Percentiles rank a stretch among this genome's conserved stretches.
Conservation (phyloP, 768 basidiomycete genomes). For the Polyporus arcularius region DNA sequence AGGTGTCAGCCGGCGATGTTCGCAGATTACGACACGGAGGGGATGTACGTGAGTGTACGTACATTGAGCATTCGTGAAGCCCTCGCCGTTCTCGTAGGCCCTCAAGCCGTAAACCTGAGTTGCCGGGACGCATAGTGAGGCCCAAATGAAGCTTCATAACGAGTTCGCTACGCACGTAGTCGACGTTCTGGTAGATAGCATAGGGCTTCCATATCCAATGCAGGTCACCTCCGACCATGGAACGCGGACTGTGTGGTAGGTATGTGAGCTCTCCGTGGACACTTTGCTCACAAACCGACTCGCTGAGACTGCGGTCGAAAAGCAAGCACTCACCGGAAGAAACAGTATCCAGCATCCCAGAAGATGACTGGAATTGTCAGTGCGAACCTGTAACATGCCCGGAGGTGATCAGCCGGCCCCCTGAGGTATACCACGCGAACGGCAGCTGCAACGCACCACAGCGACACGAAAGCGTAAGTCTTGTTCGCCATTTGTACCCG, state of each 20-base stretch:
- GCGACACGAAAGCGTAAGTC: constrained; percentile 27
- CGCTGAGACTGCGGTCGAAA: not conserved
- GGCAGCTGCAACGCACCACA: constrained; percentile 26
- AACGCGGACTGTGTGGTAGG: constrained; percentile 61
- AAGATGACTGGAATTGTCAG: constrained; percentile 62
- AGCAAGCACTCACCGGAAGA: constrained; percentile 60
- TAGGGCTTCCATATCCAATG: constrained; percentile 94
- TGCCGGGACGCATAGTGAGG: constrained; percentile 1
- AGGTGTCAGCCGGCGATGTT: not conserved
- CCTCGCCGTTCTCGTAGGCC: constrained; percentile 63
- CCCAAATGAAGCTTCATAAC: not conserved
- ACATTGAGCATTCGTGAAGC: constrained; percentile 89
- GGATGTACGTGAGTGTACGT: constrained; percentile 24
- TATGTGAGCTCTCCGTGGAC: not conserved
- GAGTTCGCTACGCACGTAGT: constrained; percentile 34
- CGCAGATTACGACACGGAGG: not conserved
- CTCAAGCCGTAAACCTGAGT: constrained; percentile 71
- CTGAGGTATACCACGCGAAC: not conserved
- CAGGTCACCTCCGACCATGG: constrained; percentile 84
- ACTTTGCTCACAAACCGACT: not conserved
- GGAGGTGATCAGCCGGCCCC: too few species aligned
- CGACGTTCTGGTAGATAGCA: constrained; percentile 70
- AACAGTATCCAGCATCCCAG: constrained; percentile 85
- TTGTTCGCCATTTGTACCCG: constrained; percentile 26
- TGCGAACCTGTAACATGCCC: constrained; percentile 58